Percentiles rank a stretch among this genome's conserved stretches.
Conservation (phyloP, 164 flowering plant genomes). For the Aristolochia fimbriata region DNA sequence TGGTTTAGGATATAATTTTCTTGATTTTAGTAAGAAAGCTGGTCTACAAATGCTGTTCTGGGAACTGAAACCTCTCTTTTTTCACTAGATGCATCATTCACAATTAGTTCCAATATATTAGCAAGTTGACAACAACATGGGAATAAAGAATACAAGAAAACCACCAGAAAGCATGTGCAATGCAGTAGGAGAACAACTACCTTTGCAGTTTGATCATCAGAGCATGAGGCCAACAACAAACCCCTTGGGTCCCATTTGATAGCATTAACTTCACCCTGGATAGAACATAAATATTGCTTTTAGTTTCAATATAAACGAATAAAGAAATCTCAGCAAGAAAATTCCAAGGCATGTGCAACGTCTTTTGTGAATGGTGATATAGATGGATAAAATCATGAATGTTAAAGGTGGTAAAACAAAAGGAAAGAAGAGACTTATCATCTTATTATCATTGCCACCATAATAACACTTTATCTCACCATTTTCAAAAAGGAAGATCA, state of each 20-base stretch:
- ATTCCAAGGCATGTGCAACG: too few species aligned
- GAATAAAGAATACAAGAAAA: neutral
- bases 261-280: slow-evolving; percentile 97
- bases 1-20: too few species aligned
- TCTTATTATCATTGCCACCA: too few species aligned
- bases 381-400: too few species aligned
- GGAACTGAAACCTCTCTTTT: too few species aligned
- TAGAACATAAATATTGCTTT: slow-evolving; percentile 3
- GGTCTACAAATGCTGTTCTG: neutral
- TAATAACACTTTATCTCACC: too few species aligned
- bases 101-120: neutral
- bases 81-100: too few species aligned
- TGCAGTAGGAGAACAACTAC: slow-evolving; percentile 20
- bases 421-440: too few species aligned
- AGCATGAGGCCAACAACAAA: slow-evolving; percentile 83
- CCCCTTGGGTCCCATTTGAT: slow-evolving; percentile 99
- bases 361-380: too few species aligned
- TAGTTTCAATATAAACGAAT: slow-evolving; percentile 1
- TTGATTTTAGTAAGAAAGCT: neutral
- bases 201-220: slow-evolving; percentile 95
- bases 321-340: neutral
- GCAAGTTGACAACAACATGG: neutral
- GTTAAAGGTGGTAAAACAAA: too few species aligned
- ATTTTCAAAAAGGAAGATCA: too few species aligned
- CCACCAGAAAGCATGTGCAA: neutral